Conservation (phyloP, 345 rosid genomes). For the Hibiscus syriacus region DNA sequence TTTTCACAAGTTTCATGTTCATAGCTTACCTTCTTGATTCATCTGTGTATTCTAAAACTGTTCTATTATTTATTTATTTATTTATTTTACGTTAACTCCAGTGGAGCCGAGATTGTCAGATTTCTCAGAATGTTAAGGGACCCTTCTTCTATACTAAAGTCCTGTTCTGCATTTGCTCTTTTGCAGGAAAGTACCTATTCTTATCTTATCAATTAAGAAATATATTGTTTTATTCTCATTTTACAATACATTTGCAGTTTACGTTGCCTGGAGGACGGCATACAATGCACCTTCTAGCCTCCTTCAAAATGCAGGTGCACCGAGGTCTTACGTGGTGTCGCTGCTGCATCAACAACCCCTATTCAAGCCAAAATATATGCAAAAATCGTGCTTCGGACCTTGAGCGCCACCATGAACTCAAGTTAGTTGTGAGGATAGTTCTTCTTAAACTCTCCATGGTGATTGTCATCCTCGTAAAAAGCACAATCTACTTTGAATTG, state of each 20-base stretch:
- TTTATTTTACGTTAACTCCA: conserved; percentile 10
- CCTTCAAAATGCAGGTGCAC: conserved; percentile 78
- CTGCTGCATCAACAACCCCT: conserved; percentile 76
- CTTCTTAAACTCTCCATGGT: no score
- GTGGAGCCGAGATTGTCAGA: conserved; percentile 83
- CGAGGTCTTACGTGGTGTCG: conserved; percentile 75
- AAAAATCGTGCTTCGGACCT: conserved; percentile 71
- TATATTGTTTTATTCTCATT: not conserved
- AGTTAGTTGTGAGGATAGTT: not conserved
- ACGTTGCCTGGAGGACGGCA: not conserved
- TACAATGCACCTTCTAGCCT: not conserved
- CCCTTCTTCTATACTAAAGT: conserved; percentile 47
- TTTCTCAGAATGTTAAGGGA: conserved; percentile 65
- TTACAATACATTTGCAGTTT: conserved; percentile 11
- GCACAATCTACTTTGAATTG: not conserved
- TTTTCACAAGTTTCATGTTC: not conserved
- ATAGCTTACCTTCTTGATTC: not conserved
- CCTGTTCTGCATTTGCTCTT: conserved; percentile 84
- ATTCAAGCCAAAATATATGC: conserved; percentile 74
- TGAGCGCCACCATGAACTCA: conserved; percentile 59
- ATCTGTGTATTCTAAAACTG: not conserved
- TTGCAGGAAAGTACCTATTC: not conserved
- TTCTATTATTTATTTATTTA: no score
- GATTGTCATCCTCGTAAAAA: not conserved
- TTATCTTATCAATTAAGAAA: conserved; percentile 25